phyloP scores from a whole-genome alignment of 768 basidiomycete genomes.

The Piloderma croceum region DNA sequence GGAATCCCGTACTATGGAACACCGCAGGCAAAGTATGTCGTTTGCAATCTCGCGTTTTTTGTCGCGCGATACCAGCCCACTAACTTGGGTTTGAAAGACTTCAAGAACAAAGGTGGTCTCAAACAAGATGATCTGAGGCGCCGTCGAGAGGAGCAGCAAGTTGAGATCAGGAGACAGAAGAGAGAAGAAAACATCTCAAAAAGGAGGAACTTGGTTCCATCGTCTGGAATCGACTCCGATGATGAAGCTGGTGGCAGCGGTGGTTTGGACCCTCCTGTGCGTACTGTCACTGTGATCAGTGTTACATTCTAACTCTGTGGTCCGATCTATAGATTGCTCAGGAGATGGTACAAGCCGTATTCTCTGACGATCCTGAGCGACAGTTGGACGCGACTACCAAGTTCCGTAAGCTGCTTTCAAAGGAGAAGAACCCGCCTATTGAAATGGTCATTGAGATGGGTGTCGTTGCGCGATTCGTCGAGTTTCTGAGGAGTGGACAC shows the following conservation, averaged over 20 bases:
- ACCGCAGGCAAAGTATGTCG: slow-evolving; percentile 69
- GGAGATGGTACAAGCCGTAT: slow-evolving; percentile 91
- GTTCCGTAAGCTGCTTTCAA: slow-evolving; percentile 97
- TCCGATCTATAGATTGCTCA: slow-evolving; percentile 57
- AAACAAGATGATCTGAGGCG: slow-evolving; percentile 92
- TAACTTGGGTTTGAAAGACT: slow-evolving; percentile 52
- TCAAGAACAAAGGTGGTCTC: slow-evolving; percentile 86
- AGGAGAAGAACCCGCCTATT: slow-evolving; percentile 99
- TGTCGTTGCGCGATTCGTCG: slow-evolving; percentile 94
- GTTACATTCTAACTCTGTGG: too few species aligned
- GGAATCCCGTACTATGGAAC: slow-evolving; percentile 69
- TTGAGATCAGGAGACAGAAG: slow-evolving; percentile 98
- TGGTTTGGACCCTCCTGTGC: slow-evolving; percentile 74
- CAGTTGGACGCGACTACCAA: slow-evolving; percentile 97
- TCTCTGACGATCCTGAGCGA: slow-evolving; percentile 84
- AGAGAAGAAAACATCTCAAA: slow-evolving; percentile 98
- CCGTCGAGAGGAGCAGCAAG: slow-evolving; percentile 96
- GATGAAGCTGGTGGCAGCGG: slow-evolving; percentile 69
- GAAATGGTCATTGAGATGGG: slow-evolving; percentile 97
- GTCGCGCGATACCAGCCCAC: not conserved
- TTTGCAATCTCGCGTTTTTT: slow-evolving; percentile 15
- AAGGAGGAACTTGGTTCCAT: slow-evolving; percentile 86
- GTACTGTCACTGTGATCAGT: slow-evolving; percentile 20
- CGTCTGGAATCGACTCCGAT: slow-evolving; percentile 77
- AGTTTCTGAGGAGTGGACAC: slow-evolving; percentile 78